Evolutionary conservation across 495 filamentous ascomycete genomes (phyloP), one percentile per base, ranked within the genome.

Genomic region (Oidiodendron maius): DNA sequence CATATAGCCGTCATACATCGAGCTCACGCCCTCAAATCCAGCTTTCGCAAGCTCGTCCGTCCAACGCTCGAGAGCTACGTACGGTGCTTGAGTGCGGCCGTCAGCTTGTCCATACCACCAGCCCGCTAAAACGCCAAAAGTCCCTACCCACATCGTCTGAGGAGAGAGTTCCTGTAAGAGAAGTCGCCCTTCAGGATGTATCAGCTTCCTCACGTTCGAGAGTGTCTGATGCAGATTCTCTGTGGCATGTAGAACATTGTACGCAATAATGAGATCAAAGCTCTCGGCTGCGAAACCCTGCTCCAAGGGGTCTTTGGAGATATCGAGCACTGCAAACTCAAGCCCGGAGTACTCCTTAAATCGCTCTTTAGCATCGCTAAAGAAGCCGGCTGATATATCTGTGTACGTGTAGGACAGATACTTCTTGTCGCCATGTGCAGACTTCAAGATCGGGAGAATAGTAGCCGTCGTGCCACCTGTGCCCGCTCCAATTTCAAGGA

Each of bases 141-240:
- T 57, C 23, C 64, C 51, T 42, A 63, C 50, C 9, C 52, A 55
- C 8, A 61, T 62, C 11, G 61, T 53, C 38, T 68, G 51, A n/a
- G n/a, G n/a, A 0, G 69, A 73, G 3, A 74, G 15, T 46, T 82
- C 78, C 0, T 68, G 37, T 3, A 79, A 16, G 0, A 80, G 15
- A 1, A 82, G 50, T 43, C 68, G 69, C 2, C 79, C 79, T 16
- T 75, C 78, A 6, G 79, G 77, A 40, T 72, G 75, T 10, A 83
- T 44, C 0, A 83, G 57, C 4, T 55, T 47, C 0, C 66, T 62
- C 0, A 66, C 47, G 50, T 79, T 70, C 1, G 11, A 21, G 5
- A 83, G 36, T 0, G 67, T 74, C 11, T 63, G 42, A 0, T 64
- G 38, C 0, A 78, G 46, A 11, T 53, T 44, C 1, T 40, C 41